Evolutionary conservation across 2,329 filamentous ascomycete species (phyloP), one percentile per base, ranked within the genome.

Genomic region (Cladosporium sp.): DNA sequence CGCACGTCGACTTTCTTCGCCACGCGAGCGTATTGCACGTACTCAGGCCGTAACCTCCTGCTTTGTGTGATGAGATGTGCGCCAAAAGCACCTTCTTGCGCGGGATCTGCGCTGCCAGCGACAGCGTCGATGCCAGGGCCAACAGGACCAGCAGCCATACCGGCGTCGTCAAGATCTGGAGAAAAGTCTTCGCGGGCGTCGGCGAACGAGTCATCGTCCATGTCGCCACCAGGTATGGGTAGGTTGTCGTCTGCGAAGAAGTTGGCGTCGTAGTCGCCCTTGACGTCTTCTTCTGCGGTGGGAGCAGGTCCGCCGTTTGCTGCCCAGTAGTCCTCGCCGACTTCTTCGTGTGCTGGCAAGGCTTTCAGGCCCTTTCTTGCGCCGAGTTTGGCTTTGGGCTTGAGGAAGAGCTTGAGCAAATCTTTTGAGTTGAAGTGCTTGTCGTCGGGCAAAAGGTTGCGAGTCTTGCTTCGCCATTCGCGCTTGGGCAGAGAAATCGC

Each of bases 381-480:
- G 53, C 90, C 88, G 78, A 97, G 86, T 49, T 90, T 89, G 13
- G 93, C 92, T 76, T 93, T 96, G 30, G 95, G 95, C 77, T 99
- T 99, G 30, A 98, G 84, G 84, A 98, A 99, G 1, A 99, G 85
- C 59, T 88, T 91, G 7, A 98, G 83, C 0, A 99, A 83, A 70
- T 96, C 92, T 75, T 91, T 91, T 10, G 94, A 98, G 80, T 93
- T 97, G 82, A 99, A 98, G 76, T 98, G 93, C 79, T 97, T 97
- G 80, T 99, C 95, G 74, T 99, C 95, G 2, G 96, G 94, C 5
- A 99, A 87, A 3, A 99, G 85, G 75, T 99, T 97, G 58, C 92
- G 87, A 1, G 91, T 93, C 78, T 96, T 97, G 46, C 92, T 95
- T 77, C 92, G 95, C 92, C 94, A 96, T 77, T 98, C 93, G 70